These are phyloP conservation scores for Macrolepiota fuliginosa DNA, from an alignment of 768 basidiomycete genomes.

Conservation along the genomic window DNA sequence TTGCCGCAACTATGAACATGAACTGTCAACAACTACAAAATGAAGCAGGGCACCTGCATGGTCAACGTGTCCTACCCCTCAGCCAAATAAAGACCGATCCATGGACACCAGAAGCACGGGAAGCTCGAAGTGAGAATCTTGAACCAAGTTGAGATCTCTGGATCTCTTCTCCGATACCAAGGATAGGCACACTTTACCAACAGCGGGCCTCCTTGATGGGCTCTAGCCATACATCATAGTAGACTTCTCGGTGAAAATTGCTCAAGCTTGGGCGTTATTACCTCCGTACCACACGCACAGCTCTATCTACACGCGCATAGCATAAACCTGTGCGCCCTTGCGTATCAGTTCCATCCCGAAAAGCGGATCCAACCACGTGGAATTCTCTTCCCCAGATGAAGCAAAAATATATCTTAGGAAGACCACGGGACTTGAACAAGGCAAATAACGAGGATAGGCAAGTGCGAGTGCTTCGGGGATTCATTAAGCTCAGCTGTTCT, in stretches of 20 bases:
- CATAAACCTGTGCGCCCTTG: neutral
- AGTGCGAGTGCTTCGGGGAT: constrained; percentile 3
- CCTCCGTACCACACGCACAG: neutral
- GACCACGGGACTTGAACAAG: neutral
- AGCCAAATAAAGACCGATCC: neutral
- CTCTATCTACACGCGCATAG: neutral
- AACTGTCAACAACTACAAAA: neutral
- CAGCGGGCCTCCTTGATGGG: neutral
- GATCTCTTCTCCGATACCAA: neutral
- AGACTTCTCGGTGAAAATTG: neutral
- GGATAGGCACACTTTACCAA: neutral
- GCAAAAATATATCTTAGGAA: neutral
- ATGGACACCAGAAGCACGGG: neutral
- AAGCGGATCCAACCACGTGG: constrained; percentile 3
- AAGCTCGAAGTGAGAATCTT: constrained; percentile 10
- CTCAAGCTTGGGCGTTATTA: constrained; percentile 1
- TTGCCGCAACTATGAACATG: neutral
- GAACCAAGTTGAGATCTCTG: constrained; percentile 6
- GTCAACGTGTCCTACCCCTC: neutral
- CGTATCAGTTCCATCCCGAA: neutral
- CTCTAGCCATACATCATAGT: neutral
- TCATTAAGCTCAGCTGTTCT: neutral
- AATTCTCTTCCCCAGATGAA: neutral
- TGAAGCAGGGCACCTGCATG: neutral
- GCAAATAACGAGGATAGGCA: neutral